phyloP scores from a whole-genome alignment of 805 yeast genomes.

The Barnettozyma populi region DNA sequence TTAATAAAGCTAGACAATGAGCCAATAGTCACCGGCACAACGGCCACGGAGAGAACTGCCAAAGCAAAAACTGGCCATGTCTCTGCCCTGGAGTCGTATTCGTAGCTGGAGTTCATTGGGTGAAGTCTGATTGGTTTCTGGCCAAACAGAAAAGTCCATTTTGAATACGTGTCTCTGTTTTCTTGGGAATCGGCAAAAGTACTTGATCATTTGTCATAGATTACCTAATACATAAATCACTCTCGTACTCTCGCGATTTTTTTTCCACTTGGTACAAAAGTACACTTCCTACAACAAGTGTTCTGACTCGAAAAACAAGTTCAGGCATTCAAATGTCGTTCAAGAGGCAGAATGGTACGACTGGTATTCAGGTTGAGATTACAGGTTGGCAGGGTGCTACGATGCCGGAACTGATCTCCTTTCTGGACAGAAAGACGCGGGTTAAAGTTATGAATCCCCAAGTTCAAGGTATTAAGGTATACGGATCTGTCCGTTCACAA shows the following conservation, averaged over 20 bases:
- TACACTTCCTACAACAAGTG: not conserved
- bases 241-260: no score
- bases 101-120: conserved; percentile 24
- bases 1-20: conserved; percentile 3
- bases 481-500: conserved; percentile 50
- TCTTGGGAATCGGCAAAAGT: not conserved
- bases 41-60: conserved; percentile 21
- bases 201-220: not conserved
- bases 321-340: not conserved
- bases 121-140: not conserved
- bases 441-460: conserved; percentile 47
- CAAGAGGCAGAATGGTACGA: conserved; percentile 14
- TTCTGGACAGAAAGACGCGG: conserved; percentile 62
- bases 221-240: not conserved
- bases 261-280: not conserved
- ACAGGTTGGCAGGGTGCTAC: conserved; percentile 81
- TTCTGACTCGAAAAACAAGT: not conserved
- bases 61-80: conserved; percentile 27
- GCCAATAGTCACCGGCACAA: conserved; percentile 19
- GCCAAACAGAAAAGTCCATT: not conserved
- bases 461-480: conserved; percentile 51
- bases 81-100: conserved; percentile 23
- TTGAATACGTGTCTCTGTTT: not conserved
- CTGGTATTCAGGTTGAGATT: conserved; percentile 50
- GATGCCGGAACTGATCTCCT: conserved; percentile 59